These are phyloP conservation scores for Periconia macrospinosa DNA, from an alignment of 2,329 filamentous ascomycete species.

Conservation along the genomic window DNA sequence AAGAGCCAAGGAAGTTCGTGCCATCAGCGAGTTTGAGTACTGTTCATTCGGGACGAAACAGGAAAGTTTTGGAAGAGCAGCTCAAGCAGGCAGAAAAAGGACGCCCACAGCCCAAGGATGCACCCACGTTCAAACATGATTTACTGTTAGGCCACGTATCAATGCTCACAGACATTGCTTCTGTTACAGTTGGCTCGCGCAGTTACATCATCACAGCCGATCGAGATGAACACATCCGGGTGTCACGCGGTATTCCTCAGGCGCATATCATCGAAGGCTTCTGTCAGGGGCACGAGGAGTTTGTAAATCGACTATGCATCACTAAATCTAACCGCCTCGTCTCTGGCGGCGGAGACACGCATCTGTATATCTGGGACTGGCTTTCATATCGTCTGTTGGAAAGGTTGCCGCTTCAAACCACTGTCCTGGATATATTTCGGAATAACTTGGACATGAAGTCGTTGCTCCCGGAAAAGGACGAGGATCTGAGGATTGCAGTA, in stretches of 20 bases:
- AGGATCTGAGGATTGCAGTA: slow-evolving; percentile 47
- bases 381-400: slow-evolving; percentile 56
- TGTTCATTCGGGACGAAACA: slow-evolving; percentile 65
- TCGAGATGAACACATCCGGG: slow-evolving; percentile 81
- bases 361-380: slow-evolving; percentile 86
- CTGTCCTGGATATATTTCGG: slow-evolving; percentile 22
- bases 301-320: slow-evolving; percentile 76
- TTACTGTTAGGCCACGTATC: slow-evolving; percentile 92
- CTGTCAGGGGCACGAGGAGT: slow-evolving; percentile 85
- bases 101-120: slow-evolving; percentile 51
- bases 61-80: slow-evolving; percentile 60
- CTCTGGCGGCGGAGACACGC: slow-evolving; percentile 83
- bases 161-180: slow-evolving; percentile 77
- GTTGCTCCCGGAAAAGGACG: slow-evolving; percentile 9
- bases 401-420: slow-evolving; percentile 49
- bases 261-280: slow-evolving; percentile 86
- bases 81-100: slow-evolving; percentile 48
- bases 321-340: slow-evolving; percentile 68
- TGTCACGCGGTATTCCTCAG: slow-evolving; percentile 80
- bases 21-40: slow-evolving; percentile 61
- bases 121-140: slow-evolving; percentile 68
- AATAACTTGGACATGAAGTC: slow-evolving; percentile 16
- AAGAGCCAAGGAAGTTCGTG: slow-evolving; percentile 44
- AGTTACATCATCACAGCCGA: slow-evolving; percentile 69
- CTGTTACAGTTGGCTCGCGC: slow-evolving; percentile 54